These are phyloP conservation scores for Albatrellus sp. DNA, from an alignment of 1,284 basidiomycete species.

Conservation along the genomic window DNA sequence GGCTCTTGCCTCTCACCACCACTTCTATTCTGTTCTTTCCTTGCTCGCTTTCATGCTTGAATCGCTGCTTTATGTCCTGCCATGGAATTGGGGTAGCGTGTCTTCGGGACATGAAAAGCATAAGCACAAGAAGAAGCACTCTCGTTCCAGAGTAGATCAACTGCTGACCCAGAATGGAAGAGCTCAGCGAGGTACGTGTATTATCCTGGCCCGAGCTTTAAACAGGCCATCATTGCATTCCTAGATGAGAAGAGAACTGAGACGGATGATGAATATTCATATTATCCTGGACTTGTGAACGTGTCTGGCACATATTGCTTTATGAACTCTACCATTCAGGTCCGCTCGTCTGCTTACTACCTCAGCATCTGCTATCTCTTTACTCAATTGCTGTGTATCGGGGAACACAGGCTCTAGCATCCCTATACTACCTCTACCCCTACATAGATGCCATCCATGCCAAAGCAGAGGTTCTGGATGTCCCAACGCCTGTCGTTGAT, in stretches of 20 bases:
- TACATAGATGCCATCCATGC: constrained; percentile 63
- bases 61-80: constrained; percentile 32
- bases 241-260: neutral
- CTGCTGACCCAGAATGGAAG: constrained; percentile 12
- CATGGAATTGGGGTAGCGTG: constrained; percentile 45
- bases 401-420: constrained; percentile 61
- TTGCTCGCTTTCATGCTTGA: constrained; percentile 44
- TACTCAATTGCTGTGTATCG: constrained; percentile 4
- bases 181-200: constrained; percentile 5
- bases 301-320: constrained; percentile 93
- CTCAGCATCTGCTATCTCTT: constrained; percentile 3
- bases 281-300: constrained; percentile 83
- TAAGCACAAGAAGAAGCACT: constrained; percentile 34
- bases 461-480: constrained; percentile 63
- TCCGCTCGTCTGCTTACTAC: constrained; percentile 18
- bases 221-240: neutral
- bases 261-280: constrained; percentile 25
- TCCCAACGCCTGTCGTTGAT: constrained; percentile 76
- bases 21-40: constrained; percentile 22
- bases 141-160: constrained; percentile 45
- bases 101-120: constrained; percentile 24
- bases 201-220: neutral
- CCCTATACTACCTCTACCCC: constrained; percentile 63
- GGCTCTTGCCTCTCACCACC: constrained; percentile 24
- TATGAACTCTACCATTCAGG: constrained; percentile 90